Conservation (phyloP, 1,284 basidiomycete species). For the Ceratobasidium sp. region DNA sequence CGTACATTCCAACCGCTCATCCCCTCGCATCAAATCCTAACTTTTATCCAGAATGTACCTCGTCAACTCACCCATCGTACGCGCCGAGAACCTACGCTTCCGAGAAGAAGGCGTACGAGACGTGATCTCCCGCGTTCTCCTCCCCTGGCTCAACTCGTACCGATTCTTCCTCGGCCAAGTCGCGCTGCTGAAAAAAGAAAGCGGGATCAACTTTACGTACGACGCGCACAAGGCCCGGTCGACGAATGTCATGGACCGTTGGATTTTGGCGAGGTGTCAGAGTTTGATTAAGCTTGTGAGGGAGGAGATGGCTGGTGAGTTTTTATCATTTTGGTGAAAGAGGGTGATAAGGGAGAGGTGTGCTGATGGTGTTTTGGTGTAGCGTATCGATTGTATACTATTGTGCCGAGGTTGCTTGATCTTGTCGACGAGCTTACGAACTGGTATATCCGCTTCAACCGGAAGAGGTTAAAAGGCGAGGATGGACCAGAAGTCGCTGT, state of each 20-base stretch:
- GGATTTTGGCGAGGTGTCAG: slow-evolving; percentile 98
- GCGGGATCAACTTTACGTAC: slow-evolving; percentile 87
- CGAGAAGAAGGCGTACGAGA: slow-evolving; percentile 98
- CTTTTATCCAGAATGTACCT: slow-evolving; percentile 85
- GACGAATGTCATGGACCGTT: slow-evolving; percentile 97
- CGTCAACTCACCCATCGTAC: slow-evolving; percentile 98
- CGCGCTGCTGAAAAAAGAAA: slow-evolving; percentile 87
- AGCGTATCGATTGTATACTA: slow-evolving; percentile 97
- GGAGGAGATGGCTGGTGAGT: slow-evolving; percentile 89
- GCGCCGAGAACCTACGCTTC: slow-evolving; percentile 98
- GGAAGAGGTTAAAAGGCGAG: slow-evolving; percentile 95
- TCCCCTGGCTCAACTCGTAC: slow-evolving; percentile 99
- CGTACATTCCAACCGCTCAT: slow-evolving; percentile 46
- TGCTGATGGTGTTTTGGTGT: background rate
- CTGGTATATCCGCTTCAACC: slow-evolving; percentile 99
- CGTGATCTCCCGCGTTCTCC: slow-evolving; percentile 92
- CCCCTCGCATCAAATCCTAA: background rate
- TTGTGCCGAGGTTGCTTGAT: slow-evolving; percentile 93
- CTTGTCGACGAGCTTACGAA: slow-evolving; percentile 98
- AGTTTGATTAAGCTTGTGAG: slow-evolving; percentile 93
- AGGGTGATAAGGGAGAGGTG: background rate
- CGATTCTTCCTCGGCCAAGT: slow-evolving; percentile 99
- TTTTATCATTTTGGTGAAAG: background rate
- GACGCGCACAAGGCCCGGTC: slow-evolving; percentile 87
- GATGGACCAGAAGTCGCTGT: slow-evolving; percentile 91